Conservation (phyloP, 2,329 filamentous ascomycete genomes). For the Pseudopithomyces chartarum region DNA sequence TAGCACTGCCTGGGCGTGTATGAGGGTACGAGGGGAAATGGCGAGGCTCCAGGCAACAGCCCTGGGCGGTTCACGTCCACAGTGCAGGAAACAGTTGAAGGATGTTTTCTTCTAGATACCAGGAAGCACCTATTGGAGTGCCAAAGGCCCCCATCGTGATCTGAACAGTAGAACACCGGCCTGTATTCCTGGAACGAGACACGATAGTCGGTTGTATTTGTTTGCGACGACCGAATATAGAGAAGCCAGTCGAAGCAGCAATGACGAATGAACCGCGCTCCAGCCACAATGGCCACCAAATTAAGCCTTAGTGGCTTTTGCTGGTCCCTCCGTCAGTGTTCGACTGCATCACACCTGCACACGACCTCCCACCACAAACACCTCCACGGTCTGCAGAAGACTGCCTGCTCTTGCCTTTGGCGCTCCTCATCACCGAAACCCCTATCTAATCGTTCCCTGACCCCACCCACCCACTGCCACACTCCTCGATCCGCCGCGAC, state of each 20-base stretch:
- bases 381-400: neutral
- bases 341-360: neutral
- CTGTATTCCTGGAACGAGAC: too few relatives aligned
- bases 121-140: too few relatives aligned
- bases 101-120: too few relatives aligned
- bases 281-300: neutral
- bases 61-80: neutral
- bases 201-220: too few relatives aligned
- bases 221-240: too few relatives aligned
- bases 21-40: neutral
- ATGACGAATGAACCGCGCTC: neutral
- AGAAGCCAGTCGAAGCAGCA: neutral
- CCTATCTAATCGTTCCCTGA: conserved; percentile 1
- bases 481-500: conserved; percentile 17
- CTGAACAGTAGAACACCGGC: too few relatives aligned
- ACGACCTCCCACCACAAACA: conserved; percentile 3
- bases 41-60: neutral
- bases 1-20: neutral
- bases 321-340: neutral
- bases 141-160: too few relatives aligned
- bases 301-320: neutral
- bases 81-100: neutral
- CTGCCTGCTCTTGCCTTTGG: neutral
- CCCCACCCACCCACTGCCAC: conserved; percentile 6
- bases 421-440: neutral